Base-by-base conservation (phyloP, 148 eudicot genomes). In the Cornus kousa region DNA sequence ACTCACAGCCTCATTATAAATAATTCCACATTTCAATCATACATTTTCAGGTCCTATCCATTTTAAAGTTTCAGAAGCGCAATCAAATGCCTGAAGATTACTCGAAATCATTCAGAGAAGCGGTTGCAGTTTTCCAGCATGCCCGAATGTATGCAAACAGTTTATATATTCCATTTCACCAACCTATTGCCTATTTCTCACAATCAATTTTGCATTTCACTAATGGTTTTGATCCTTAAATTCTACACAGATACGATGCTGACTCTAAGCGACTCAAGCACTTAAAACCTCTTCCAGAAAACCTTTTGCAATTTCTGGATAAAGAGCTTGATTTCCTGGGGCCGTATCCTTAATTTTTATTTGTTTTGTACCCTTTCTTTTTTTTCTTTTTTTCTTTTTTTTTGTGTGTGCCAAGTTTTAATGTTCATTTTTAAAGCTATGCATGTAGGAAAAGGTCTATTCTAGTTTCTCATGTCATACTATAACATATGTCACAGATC, bases 61-160 rank as follows among this genome's bases (percentile, higher is more conserved):
- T 86, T 24, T 80, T 93, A 55, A 91, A 90, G 82, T 84, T 82
- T 46, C 86, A 86, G 68, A 93, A 93, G 82, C 81, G 87, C 53
- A 82, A 79, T 75, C 83, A 74, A 90, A 77, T 93, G 87, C 94
- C 98, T 11, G 95, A 89, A 87, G 91, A 89, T 81, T 93, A 93
- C 71, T 74, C 79, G 68, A 85, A 78, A 84, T 92, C 89, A 55
- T 90, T 91, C 70, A 75, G 55, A 79, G 88, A 91, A 91, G 94
- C 98, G 78, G 81, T 89, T 71, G 91, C 94, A 32, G 95, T 91
- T 53, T 93, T 93, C 79, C 91, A 91, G 77, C 94, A 93, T 87
- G 96, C 98, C 60, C 83, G 84, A 83, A 81, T 93, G 95, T 93
- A 73, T 74, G 92, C 62, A 55, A 19, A 67, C 64, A 32, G 3